Evolutionary conservation across 2,329 filamentous ascomycete genomes (phyloP), one percentile per base, ranked within the genome.

Genomic region (Setomelanomma holmii): DNA sequence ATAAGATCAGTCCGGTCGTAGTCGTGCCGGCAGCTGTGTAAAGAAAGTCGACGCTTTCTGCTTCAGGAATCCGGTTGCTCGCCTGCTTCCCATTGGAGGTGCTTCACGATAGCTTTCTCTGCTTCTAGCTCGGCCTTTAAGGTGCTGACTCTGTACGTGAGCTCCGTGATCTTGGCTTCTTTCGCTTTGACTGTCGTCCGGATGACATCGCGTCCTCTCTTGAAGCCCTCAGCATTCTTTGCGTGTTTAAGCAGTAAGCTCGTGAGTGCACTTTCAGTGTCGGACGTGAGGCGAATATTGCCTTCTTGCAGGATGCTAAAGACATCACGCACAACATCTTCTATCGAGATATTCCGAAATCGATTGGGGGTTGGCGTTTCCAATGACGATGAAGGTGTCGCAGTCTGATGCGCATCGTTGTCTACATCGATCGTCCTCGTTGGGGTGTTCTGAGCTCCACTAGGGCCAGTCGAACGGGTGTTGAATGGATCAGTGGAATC

Each of bases 161-260:
- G 75, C 72, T 89, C 79, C 72, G 81, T 74, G 70, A 89, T 78
- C 76, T 86, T 76, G 68, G 84, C 74, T 78, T 93, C 87, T 58
- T 86, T 87, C 4, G 80, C 79, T 66, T 84, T 86, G 27, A 90
- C 66, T 4, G 82, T 83, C 7, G 83, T 71, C n/a, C 89, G 77
- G 3, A 84, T 81, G 5, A 88, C 82, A 53, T 93, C 89, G 2
- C 89, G 79, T 0, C 88, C 88, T 55, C 82, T 82, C 34, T 80
- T 78, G 17, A 89, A 79, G 0, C 89, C 89, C 62, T 82, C 84
- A 0, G 81, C 79, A 45, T 80, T 81, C 45, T 86, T 74, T 14
- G 84, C 82, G 58, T 89, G 80, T 39, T 75, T 82, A 5, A 49
- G 58, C 1, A 73, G 53, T 0, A 74, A 40, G 6, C 36, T 49